A percentile compares a stretch with the other conserved stretches of the same genome.
Evolutionary conservation across 257 asterid species (phyloP).

Genomic region (Hygrophila difformis): DNA sequence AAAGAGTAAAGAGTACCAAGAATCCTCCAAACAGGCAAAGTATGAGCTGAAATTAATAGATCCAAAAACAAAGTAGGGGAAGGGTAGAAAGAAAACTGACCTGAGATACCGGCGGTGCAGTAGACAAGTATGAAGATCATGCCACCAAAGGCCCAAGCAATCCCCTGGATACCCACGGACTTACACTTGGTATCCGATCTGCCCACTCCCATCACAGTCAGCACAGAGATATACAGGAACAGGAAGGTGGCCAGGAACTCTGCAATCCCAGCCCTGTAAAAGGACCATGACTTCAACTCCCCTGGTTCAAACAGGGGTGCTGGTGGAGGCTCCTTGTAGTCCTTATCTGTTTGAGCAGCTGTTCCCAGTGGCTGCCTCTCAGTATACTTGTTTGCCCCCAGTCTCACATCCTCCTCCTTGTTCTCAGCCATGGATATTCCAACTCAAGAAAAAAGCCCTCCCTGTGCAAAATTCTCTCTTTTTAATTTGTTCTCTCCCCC

Average conservation of each 20-base stretch:
- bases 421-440: slow-evolving; percentile 29
- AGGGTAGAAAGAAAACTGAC: slow-evolving; percentile 10
- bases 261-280: slow-evolving; percentile 48
- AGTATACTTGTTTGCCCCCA: slow-evolving; percentile 41
- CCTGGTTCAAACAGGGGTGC: slow-evolving; percentile 48
- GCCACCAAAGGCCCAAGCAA: slow-evolving; percentile 56
- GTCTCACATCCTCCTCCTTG: slow-evolving; percentile 40
- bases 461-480: background rate
- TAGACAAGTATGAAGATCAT: slow-evolving; percentile 51
- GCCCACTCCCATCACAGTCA: slow-evolving; percentile 43
- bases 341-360: slow-evolving; percentile 42
- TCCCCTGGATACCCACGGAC: slow-evolving; percentile 45
- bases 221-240: slow-evolving; percentile 35
- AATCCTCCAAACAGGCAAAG: slow-evolving; percentile 25
- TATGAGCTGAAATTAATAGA: too few relatives aligned
- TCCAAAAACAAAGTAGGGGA: background rate
- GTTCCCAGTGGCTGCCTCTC: slow-evolving; percentile 43
- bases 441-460: too few relatives aligned
- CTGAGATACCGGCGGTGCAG: slow-evolving; percentile 53
- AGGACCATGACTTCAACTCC: slow-evolving; percentile 40
- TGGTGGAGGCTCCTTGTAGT: slow-evolving; percentile 43
- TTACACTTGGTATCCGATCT: slow-evolving; percentile 30
- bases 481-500: background rate
- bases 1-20: too few relatives aligned
- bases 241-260: slow-evolving; percentile 45